Evolutionary conservation across 1,284 basidiomycete genomes (phyloP).

Genomic region (Rhodotorula sp.): DNA sequence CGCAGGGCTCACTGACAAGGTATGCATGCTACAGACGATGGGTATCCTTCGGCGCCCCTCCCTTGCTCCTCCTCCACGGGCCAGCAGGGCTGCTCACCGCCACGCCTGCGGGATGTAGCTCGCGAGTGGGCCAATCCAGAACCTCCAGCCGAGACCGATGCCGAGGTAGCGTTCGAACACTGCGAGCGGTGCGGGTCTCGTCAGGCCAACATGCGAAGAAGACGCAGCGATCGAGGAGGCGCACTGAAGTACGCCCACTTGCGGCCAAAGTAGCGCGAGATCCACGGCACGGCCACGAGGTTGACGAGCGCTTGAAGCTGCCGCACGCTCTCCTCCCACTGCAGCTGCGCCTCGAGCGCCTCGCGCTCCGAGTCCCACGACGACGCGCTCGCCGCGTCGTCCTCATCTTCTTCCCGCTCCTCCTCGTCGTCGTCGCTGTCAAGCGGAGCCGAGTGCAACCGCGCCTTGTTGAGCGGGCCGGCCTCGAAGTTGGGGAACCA

Average conservation of each 20-base stretch:
- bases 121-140: conserved; percentile 26
- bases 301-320: conserved; percentile 32
- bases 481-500: not conserved
- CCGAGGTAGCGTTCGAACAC: conserved; percentile 34
- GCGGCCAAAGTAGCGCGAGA: conserved; percentile 32
- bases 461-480: too few species aligned
- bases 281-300: conserved; percentile 35
- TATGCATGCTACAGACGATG: conserved; percentile 2
- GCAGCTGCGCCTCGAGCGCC: conserved; percentile 30
- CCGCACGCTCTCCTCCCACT: conserved; percentile 36
- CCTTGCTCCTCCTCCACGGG: not conserved
- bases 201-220: too few species aligned
- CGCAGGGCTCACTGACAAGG: not conserved
- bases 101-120: conserved; percentile 2
- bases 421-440: not conserved
- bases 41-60: not conserved
- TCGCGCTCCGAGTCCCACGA: conserved; percentile 21
- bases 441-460: too few species aligned
- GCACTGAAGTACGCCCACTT: conserved; percentile 36
- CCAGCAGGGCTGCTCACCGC: not conserved
- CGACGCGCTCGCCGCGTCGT: not conserved
- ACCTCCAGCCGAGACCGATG: conserved; percentile 24
- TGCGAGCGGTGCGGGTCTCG: not conserved
- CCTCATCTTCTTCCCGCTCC: not conserved
- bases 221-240: not conserved